Evolutionary conservation across 169 alveolate species (phyloP).

Genomic region (Amoebophrya sp.): DNA sequence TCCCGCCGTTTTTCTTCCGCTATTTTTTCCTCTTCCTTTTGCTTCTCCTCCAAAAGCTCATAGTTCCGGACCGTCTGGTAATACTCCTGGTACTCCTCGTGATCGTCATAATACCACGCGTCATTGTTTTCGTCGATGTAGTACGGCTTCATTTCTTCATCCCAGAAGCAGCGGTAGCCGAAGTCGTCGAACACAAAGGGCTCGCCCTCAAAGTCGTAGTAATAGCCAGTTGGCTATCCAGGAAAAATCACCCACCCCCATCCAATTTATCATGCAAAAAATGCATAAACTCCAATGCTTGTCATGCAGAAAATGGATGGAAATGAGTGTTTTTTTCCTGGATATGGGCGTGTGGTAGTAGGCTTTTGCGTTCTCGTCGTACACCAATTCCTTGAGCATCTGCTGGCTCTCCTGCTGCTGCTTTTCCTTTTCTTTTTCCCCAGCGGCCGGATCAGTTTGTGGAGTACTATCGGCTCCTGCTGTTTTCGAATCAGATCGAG

Average conservation of each 20-base stretch:
- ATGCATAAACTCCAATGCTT: too few relatives aligned
- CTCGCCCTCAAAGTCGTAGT: constrained; percentile 15
- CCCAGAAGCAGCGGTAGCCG: constrained; percentile 19
- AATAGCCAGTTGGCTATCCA: background rate
- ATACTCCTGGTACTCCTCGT: background rate
- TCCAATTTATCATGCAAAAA: too few relatives aligned
- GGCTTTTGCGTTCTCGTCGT: background rate
- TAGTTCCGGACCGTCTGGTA: background rate
- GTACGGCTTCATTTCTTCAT: constrained; percentile 6
- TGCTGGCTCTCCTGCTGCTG: background rate
- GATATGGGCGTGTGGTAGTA: constrained; percentile 8
- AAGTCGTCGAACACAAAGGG: background rate
- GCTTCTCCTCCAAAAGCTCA: background rate
- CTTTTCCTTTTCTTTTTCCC: background rate
- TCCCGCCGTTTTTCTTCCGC: background rate
- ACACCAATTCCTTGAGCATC: background rate
- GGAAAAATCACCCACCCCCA: too few relatives aligned
- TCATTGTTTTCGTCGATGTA: background rate
- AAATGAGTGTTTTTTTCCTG: too few relatives aligned
- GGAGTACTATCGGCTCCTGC: too few relatives aligned
- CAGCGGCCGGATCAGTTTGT: too few relatives aligned
- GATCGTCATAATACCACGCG: constrained; percentile 1
- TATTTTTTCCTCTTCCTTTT: background rate
- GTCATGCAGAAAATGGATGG: too few relatives aligned
- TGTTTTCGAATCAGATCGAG: too few relatives aligned